phyloP scores from a whole-genome alignment of 352 stramenopile species.

The Phytophthora idaei region DNA sequence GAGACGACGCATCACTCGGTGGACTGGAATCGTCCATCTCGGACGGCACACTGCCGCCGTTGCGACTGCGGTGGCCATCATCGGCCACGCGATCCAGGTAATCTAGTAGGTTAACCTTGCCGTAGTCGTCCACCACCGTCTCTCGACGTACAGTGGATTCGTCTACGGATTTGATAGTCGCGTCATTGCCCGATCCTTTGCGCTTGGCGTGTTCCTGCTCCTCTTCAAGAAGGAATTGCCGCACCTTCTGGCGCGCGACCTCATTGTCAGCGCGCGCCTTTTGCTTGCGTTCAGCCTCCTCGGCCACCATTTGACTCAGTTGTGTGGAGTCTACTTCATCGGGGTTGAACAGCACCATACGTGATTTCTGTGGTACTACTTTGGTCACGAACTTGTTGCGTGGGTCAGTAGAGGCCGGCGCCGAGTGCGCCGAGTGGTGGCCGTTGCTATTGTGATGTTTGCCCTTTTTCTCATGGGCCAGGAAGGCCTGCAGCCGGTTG shows the following conservation, averaged over 20 bases:
- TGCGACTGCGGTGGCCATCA: conserved; percentile 33
- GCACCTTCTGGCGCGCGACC: conserved; percentile 48
- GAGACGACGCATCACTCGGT: conserved; percentile 32
- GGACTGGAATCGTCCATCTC: conserved; percentile 26
- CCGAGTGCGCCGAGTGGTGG: conserved; percentile 34
- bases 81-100: conserved; percentile 48
- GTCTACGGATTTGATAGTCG: conserved; percentile 60
- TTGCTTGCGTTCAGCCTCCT: conserved; percentile 52
- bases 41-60: conserved; percentile 27
- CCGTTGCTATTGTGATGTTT: conserved; percentile 43
- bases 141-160: conserved; percentile 55
- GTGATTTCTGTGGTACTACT: conserved; percentile 48
- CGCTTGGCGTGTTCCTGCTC: conserved; percentile 23
- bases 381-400: conserved; percentile 69
- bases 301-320: conserved; percentile 46
- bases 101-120: conserved; percentile 53
- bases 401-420: conserved; percentile 34
- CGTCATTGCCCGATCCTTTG: conserved; percentile 20
- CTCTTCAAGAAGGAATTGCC: conserved; percentile 52
- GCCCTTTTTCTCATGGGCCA: conserved; percentile 58
- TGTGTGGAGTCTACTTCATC: conserved; percentile 47
- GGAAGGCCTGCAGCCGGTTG: conserved; percentile 63
- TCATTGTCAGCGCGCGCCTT: conserved; percentile 54
- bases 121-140: conserved; percentile 57
- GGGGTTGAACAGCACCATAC: conserved; percentile 63